Base-by-base conservation (phyloP, 148 eudicot species). In the Polygonum aviculare region DNA sequence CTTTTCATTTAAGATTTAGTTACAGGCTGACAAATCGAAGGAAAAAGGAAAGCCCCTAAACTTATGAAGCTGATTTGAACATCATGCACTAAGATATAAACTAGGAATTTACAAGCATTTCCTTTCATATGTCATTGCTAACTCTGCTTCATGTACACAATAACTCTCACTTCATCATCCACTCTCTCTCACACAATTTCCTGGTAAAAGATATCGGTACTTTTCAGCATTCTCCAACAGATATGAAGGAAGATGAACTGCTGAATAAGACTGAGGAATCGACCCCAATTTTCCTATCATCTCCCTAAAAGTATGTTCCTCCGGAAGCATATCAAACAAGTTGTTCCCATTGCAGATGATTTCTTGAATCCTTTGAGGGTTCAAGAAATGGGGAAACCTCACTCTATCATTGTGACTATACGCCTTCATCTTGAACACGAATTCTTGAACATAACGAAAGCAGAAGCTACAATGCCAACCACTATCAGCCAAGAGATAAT, bases 401-500 rank as follows among this genome's bases (percentile, higher is more conserved):
- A 88, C 81, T 18, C 91, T 67, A 26, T 88, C 91, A 7, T 11
- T 74, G 69, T 88, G 91, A 74, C 91, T 88, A 39, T 88, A 88
- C 2, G 91, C 91, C 59, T 86, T 88, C 91, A 88, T 88, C 80
- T 88, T 88, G 82, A 88, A 88, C 47, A 88, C 60, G 31, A 88
- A 88, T 63, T 88, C 91, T 18, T 84, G 80, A 47, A 88, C 84
- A 3, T 54, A 70, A 2, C 89, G 82, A 55, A 88, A 88, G 59
- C 91, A 88, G 65, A 88, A 88, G 82, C 91, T 88, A 72, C 91
- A 88, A 77, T 88, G 91, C 91, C 91, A 88, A 15, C 91, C 91
- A 1, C 89, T 40, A 79, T 88, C 91, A 26, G 91, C 71, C 74
- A 88, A 77, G 47, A 88, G 75, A 41, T 72, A 76, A 40, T 88